Evolutionary conservation across 2,329 filamentous ascomycete genomes (phyloP).

Genomic region (Claviceps sp.): DNA sequence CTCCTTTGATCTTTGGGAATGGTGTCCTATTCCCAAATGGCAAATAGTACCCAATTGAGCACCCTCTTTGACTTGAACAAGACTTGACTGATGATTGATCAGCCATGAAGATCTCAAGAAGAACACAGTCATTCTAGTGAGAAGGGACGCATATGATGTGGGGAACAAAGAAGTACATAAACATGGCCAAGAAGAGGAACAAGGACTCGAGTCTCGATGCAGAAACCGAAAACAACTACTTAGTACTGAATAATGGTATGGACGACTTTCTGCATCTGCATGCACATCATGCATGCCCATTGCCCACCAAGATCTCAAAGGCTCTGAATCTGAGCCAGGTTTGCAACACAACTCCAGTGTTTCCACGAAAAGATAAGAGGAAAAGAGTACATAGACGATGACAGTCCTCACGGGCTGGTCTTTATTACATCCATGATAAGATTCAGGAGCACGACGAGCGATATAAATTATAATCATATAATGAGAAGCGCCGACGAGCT

Average conservation of each 20-base stretch:
- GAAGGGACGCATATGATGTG: too few species aligned
- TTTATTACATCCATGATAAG: background rate
- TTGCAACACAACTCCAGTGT: background rate
- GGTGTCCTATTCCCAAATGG: background rate
- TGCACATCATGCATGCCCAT: background rate
- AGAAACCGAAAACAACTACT: background rate
- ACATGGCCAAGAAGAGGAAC: background rate
- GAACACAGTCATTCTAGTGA: too few species aligned
- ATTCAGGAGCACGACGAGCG: background rate
- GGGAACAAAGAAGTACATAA: background rate
- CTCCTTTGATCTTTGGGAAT: background rate
- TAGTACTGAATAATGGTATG: background rate
- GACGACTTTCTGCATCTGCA: background rate
- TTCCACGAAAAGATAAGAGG: background rate
- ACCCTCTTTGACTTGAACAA: too few species aligned
- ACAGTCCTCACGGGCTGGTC: background rate
- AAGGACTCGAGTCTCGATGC: background rate
- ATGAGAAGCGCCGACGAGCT: background rate
- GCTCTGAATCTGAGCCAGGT: background rate
- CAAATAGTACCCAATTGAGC: too few species aligned
- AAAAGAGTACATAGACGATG: background rate
- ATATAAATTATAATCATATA: background rate
- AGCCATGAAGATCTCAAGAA: too few species aligned
- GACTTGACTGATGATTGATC: too few species aligned
- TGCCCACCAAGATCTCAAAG: background rate